A percentile compares a stretch with the other conserved stretches of the same genome.
phyloP scores from a whole-genome alignment of 164 flowering plant species.

The Dillenia suffruticosa region DNA sequence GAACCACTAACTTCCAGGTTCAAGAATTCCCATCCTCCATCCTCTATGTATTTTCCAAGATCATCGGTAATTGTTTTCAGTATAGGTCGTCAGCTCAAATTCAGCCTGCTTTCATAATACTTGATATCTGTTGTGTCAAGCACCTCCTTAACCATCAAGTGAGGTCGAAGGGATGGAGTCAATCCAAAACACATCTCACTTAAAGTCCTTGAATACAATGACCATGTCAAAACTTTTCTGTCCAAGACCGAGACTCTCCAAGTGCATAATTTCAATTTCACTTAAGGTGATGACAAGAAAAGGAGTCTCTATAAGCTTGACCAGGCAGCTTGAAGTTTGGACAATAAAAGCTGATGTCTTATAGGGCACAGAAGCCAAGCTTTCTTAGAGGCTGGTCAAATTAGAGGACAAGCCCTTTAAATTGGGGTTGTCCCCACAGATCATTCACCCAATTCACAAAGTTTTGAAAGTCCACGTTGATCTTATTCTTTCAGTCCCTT shows the following conservation, averaged over 20 bases:
- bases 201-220: slow-evolving; percentile 85
- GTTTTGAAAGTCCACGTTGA: slow-evolving; percentile 62
- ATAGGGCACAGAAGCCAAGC: slow-evolving; percentile 83
- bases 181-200: slow-evolving; percentile 69
- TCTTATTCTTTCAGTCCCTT: slow-evolving; percentile 69
- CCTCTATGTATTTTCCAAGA: slow-evolving; percentile 65
- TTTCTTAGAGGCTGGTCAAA: slow-evolving; percentile 85
- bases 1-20: slow-evolving; percentile 80
- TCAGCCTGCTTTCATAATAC: slow-evolving; percentile 81
- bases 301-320: slow-evolving; percentile 72
- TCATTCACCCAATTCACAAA: slow-evolving; percentile 76
- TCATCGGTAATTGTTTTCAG: slow-evolving; percentile 75
- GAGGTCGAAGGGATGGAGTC: slow-evolving; percentile 79
- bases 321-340: slow-evolving; percentile 78
- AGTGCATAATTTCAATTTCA: slow-evolving; percentile 84
- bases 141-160: slow-evolving; percentile 86
- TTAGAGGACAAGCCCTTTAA: slow-evolving; percentile 58
- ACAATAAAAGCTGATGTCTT: slow-evolving; percentile 72
- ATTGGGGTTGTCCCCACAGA: slow-evolving; percentile 68
- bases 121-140: slow-evolving; percentile 77
- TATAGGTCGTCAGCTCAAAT: slow-evolving; percentile 67
- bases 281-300: slow-evolving; percentile 62
- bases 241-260: slow-evolving; percentile 81
- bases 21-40: slow-evolving; percentile 89
- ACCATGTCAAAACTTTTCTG: slow-evolving; percentile 87